Conservation (phyloP, 2,329 filamentous ascomycete genomes). For the Penicillium griseofulvum region DNA sequence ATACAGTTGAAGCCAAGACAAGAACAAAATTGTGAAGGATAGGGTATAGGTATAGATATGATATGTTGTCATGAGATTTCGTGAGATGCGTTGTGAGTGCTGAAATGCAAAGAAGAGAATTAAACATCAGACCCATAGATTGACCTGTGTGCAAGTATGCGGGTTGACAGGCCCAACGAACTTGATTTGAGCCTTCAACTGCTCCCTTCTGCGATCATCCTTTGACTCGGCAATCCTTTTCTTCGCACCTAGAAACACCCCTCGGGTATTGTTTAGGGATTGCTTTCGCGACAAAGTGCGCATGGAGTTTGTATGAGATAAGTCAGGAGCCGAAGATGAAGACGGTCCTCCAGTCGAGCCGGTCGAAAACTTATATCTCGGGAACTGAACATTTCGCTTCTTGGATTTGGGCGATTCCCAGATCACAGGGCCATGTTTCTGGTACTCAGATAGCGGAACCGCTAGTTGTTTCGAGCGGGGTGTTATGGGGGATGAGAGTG, state of each 20-base stretch:
- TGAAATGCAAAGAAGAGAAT: neutral
- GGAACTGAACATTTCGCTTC: constrained; percentile 25
- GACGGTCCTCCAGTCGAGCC: neutral
- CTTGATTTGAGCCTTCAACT: constrained; percentile 43
- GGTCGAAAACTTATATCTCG: constrained; percentile 9
- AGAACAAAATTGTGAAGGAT: neutral
- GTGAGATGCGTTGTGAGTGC: neutral
- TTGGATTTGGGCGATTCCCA: constrained; percentile 33
- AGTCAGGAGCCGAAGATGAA: constrained; percentile 4
- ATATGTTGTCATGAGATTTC: constrained; percentile 3
- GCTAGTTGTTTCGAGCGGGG: constrained; percentile 29
- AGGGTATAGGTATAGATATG: constrained; percentile 4
- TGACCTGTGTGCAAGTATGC: constrained; percentile 21
- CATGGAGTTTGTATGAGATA: constrained; percentile 12
- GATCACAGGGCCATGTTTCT: constrained; percentile 36
- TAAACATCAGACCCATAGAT: constrained; percentile 32
- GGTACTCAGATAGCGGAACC: constrained; percentile 37
- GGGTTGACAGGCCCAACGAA: constrained; percentile 40
- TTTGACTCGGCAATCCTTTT: constrained; percentile 34
- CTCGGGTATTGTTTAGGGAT: constrained; percentile 26
- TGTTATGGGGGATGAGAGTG: constrained; percentile 8
- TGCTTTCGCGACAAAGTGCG: constrained; percentile 21
- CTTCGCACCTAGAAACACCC: constrained; percentile 31
- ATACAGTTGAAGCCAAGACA: neutral
- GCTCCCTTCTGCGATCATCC: constrained; percentile 36